A percentile compares a stretch with the other conserved stretches of the same genome.
Conservation (phyloP, 192 early-diverging fungal species). For the Obelidium mucronatum region DNA sequence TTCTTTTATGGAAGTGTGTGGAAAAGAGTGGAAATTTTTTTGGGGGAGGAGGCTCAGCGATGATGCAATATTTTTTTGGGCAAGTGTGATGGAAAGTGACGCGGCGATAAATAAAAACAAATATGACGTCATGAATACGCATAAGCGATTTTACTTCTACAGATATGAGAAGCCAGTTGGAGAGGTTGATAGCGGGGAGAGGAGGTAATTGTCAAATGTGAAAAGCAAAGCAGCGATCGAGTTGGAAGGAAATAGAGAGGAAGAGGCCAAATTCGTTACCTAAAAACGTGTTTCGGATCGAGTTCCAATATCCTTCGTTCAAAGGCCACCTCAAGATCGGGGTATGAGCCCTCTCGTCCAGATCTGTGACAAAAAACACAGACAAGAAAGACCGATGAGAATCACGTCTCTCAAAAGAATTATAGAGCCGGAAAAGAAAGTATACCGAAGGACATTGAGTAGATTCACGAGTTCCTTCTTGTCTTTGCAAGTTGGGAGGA, state of each 20-base stretch:
- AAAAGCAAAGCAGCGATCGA: background rate
- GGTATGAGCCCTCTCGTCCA: slow-evolving; percentile 45
- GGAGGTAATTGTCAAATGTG: background rate
- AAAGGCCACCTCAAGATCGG: slow-evolving; percentile 42
- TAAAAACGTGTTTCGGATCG: slow-evolving; percentile 10
- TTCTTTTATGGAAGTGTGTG: background rate
- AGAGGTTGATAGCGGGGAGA: too few relatives aligned
- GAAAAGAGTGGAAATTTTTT: slow-evolving; percentile 16
- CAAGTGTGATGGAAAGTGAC: background rate
- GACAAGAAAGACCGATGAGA: slow-evolving; percentile 1
- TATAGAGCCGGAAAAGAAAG: background rate
- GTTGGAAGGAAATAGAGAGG: background rate
- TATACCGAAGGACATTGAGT: slow-evolving; percentile 21
- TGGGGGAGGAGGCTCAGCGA: background rate
- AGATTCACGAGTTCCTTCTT: slow-evolving; percentile 8
- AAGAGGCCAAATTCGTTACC: background rate
- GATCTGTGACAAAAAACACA: slow-evolving; percentile 16
- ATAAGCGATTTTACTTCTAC: too few relatives aligned
- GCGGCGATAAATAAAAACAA: background rate
- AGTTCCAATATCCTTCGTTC: slow-evolving; percentile 23
- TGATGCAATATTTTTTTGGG: background rate
- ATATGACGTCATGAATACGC: too few relatives aligned
- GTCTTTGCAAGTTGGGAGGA: background rate
- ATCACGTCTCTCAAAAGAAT: background rate
- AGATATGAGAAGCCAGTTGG: too few relatives aligned